These are phyloP conservation scores for Phytophthora macrochlamydospora DNA, from an alignment of 352 stramenopile species.

Conservation along the genomic window DNA sequence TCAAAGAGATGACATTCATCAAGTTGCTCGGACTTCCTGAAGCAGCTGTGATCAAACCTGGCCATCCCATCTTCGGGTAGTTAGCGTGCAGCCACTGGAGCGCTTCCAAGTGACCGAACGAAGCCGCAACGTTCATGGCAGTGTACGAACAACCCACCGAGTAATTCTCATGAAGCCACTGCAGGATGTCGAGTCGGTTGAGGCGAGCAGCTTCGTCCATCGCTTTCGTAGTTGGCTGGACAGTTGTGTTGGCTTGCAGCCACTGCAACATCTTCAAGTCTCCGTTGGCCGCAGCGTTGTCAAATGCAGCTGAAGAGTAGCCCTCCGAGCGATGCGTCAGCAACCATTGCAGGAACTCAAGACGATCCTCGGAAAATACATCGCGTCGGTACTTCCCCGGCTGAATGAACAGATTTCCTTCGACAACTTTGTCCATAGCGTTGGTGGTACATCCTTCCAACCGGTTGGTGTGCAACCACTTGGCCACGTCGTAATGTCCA, in stretches of 20 bases:
- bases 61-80: background rate
- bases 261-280: background rate
- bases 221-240: background rate
- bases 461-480: background rate
- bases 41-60: background rate
- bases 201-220: background rate
- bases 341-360: background rate
- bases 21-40: background rate
- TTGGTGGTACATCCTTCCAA: background rate
- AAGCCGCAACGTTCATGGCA: background rate
- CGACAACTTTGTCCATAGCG: background rate
- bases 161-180: background rate
- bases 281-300: background rate
- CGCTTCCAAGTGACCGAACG: background rate
- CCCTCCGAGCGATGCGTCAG: background rate
- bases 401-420: background rate
- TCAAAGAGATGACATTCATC: background rate
- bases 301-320: background rate
- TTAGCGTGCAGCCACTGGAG: background rate
- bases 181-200: background rate
- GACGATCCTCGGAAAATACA: background rate
- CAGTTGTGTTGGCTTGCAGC: background rate
- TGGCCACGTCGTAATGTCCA: background rate
- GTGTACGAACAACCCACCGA: background rate
- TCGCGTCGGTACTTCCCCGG: background rate